Percentiles rank a stretch among this genome's conserved stretches.
Evolutionary conservation across 345 rosid species (phyloP).

Genomic region (Eucalyptus erythrocorys): DNA sequence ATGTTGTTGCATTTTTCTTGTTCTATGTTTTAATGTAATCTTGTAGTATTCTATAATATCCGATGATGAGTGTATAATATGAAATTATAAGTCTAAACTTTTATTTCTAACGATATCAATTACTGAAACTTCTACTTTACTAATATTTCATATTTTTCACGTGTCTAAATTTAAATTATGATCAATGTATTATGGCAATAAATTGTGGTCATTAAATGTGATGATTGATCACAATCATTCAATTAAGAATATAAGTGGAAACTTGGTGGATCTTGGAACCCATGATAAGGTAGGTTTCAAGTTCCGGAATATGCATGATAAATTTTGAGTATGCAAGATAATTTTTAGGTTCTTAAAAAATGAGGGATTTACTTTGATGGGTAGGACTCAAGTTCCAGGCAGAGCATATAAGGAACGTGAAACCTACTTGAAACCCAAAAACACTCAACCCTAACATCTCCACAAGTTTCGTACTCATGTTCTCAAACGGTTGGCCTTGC

Average conservation of each 20-base stretch:
- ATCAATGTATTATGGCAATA: rapidly evolving
- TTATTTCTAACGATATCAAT: too few relatives aligned
- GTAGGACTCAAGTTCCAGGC: rapidly evolving
- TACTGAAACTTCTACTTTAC: rapidly evolving
- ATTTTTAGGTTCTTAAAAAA: too few relatives aligned
- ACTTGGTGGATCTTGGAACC: rapidly evolving
- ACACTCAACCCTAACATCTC: not conserved
- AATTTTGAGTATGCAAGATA: rapidly evolving
- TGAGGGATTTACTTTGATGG: rapidly evolving
- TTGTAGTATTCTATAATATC: rapidly evolving
- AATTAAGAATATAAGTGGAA: too few relatives aligned
- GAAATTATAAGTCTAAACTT: rapidly evolving
- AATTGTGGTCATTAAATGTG: rapidly evolving
- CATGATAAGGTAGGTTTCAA: too few relatives aligned
- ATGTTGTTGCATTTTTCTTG: rapidly evolving
- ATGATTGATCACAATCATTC: too few relatives aligned
- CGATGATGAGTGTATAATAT: rapidly evolving
- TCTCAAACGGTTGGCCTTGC: not conserved
- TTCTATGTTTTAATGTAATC: too few relatives aligned
- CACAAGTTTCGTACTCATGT: not conserved
- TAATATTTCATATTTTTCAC: not conserved
- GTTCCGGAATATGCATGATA: rapidly evolving
- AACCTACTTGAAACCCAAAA: rapidly evolving
- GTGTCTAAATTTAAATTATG: not conserved
- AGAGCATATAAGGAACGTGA: rapidly evolving